phyloP scores from a whole-genome alignment of 2,329 filamentous ascomycete species.

The Fusarium redolens region DNA sequence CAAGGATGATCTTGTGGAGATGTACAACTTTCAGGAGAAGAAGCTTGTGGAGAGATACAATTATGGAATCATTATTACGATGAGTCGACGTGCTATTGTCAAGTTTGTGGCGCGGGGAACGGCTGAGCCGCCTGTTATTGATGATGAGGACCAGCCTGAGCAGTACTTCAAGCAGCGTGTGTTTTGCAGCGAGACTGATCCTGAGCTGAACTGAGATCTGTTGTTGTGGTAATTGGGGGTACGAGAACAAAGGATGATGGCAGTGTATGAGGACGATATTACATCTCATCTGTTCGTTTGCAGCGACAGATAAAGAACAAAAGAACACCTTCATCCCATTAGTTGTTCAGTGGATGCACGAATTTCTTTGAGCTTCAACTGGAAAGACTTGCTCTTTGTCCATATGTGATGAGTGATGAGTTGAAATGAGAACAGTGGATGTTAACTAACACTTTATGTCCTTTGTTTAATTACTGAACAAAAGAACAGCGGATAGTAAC shows the following conservation, averaged over 20 bases:
- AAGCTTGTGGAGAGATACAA: neutral
- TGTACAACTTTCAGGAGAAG: neutral
- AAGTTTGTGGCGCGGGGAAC: neutral
- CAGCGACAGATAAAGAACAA: neutral
- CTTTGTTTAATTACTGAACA: neutral
- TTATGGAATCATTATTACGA: neutral
- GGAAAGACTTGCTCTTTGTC: neutral
- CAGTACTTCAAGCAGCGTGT: neutral
- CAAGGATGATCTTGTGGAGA: neutral
- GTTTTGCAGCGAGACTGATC: neutral
- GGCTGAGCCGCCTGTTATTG: neutral
- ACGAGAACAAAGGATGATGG: fast-evolving
- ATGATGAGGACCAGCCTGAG: neutral
- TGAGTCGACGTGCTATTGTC: neutral
- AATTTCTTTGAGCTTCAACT: neutral
- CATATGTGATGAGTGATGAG: neutral
- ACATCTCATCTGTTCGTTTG: neutral
- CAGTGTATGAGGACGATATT: no score
- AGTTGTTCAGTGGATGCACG: neutral
- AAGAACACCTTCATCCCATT: neutral
- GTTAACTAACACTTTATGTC: neutral
- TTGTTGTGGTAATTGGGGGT: neutral
- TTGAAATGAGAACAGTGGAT: no score
- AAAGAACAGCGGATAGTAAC: neutral
- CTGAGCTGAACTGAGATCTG: neutral